Evolutionary conservation across 805 yeast genomes (phyloP).

Genomic region (Metschnikowia lachancei): DNA sequence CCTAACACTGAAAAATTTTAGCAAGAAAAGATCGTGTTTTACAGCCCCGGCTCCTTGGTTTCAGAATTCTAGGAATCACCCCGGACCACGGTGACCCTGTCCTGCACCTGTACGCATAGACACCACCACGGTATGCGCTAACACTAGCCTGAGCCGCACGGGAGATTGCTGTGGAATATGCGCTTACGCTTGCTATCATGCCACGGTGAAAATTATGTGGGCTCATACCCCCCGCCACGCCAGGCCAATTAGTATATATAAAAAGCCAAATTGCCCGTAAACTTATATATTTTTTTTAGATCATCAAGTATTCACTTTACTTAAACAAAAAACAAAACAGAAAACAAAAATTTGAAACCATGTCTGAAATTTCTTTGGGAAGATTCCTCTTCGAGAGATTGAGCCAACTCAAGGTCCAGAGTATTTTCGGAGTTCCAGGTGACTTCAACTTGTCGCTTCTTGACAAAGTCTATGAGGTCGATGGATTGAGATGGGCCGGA

Average conservation of each 20-base stretch:
- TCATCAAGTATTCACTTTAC: slow-evolving; percentile 5
- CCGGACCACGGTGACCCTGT: slow-evolving; percentile 6
- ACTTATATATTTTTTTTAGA: neutral
- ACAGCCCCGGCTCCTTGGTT: no score
- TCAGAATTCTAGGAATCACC: neutral
- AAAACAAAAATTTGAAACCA: slow-evolving; percentile 11
- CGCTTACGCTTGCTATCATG: slow-evolving; percentile 11
- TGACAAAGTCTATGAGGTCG: slow-evolving; percentile 72
- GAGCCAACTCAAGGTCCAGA: slow-evolving; percentile 64
- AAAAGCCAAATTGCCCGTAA: neutral
- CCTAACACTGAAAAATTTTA: no score
- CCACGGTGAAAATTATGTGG: neutral
- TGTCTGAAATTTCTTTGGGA: slow-evolving; percentile 61
- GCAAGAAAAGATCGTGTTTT: no score
- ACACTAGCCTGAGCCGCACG: slow-evolving; percentile 3
- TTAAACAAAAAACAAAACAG: neutral
- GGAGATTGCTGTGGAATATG: slow-evolving; percentile 12
- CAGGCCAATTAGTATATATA: slow-evolving; percentile 2
- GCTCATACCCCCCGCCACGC: no score
- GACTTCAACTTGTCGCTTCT: slow-evolving; percentile 73
- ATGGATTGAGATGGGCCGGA: slow-evolving; percentile 83
- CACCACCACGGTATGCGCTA: slow-evolving; percentile 7
- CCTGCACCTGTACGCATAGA: slow-evolving; percentile 3
- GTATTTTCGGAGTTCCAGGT: slow-evolving; percentile 80
- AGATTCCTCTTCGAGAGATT: slow-evolving; percentile 76